Evolutionary conservation across 129 eudicot genomes (phyloP), one percentile per base, ranked within the genome.

Genomic region (Helichrysum umbraculigerum): DNA sequence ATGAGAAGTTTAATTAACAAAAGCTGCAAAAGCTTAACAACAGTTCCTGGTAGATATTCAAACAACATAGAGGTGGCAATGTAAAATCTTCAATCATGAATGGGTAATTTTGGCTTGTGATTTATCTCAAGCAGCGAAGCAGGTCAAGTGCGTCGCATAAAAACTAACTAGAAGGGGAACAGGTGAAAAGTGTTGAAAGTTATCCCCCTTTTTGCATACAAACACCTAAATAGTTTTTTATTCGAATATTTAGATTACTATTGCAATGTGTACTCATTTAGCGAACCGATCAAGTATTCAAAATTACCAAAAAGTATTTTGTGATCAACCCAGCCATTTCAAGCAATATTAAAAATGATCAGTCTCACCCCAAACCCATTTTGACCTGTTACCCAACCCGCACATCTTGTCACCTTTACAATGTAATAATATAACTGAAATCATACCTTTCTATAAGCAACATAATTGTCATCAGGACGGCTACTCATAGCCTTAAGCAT

Each of bases 391-490:
- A 4, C 47, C 41, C 63, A 51, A 52, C 37, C 75, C 75, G 1
- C 11, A 19, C 16, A 71, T 30, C 33, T 0, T 50, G 42, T 25
- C 75, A 47, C 29, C 25, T 17, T 60, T 60, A 21, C 20, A 68
- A 37, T 44, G 16, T 44, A 21, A 9, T 7, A 41, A 16, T 32
- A 29, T 16, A 51, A 25, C 33, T 61, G 33, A 17, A 39, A 29
- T 39, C 72, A 54, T 79, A 91, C 98, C 98, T 94, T 94, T 83
- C 99, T 83, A 77, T 94, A 94, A 76, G 97, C 91, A 77, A 94
- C 99, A 85, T 94, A 94, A 77, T 89, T 94, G 83, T 94, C 99
- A 83, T 88, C 97, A 14, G 88, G 97, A 35, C 99, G 99, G 65
- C 74, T 83, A 63, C 84, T 75, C 68, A 94, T 89, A 76, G 96